These are phyloP conservation scores for Pseudomassariella vexata DNA, from an alignment of 2,329 filamentous ascomycete genomes.

Conservation along the genomic window DNA sequence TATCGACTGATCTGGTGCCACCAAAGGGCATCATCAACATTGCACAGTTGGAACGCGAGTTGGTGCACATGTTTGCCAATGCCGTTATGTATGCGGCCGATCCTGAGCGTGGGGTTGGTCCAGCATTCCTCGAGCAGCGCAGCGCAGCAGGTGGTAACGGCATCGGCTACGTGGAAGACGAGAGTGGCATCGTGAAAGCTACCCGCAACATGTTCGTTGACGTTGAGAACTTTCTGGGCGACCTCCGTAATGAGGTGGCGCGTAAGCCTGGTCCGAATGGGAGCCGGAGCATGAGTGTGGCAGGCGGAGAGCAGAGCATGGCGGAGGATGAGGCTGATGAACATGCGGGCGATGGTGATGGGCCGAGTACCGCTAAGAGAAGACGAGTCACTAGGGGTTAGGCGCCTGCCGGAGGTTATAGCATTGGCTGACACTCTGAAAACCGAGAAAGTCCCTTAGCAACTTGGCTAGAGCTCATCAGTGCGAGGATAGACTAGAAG, in stretches of 20 bases:
- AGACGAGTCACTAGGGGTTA: conserved; percentile 25
- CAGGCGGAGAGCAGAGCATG: conserved; percentile 35
- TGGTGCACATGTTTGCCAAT: conserved; percentile 96
- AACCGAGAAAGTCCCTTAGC: background rate
- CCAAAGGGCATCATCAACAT: conserved; percentile 91
- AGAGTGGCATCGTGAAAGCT: conserved; percentile 83
- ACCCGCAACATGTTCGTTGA: conserved; percentile 85
- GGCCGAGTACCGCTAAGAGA: conserved; percentile 15
- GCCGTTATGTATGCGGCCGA: conserved; percentile 98
- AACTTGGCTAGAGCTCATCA: too few relatives aligned
- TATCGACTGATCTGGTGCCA: conserved; percentile 72
- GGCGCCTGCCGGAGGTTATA: too few relatives aligned
- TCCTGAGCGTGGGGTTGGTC: conserved; percentile 63
- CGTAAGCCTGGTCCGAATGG: conserved; percentile 28
- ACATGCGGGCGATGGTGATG: conserved; percentile 33
- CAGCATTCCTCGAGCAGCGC: conserved; percentile 45
- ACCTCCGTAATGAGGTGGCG: conserved; percentile 67
- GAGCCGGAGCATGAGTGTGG: conserved; percentile 25
- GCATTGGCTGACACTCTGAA: too few relatives aligned
- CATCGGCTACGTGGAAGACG: conserved; percentile 63
- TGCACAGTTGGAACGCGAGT: conserved; percentile 83
- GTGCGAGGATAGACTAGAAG: too few relatives aligned
- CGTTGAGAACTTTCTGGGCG: conserved; percentile 71
- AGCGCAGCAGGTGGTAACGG: conserved; percentile 27
- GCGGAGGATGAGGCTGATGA: conserved; percentile 44